phyloP scores from a whole-genome alignment of 768 basidiomycete genomes.

The Kwoniella europaea region DNA sequence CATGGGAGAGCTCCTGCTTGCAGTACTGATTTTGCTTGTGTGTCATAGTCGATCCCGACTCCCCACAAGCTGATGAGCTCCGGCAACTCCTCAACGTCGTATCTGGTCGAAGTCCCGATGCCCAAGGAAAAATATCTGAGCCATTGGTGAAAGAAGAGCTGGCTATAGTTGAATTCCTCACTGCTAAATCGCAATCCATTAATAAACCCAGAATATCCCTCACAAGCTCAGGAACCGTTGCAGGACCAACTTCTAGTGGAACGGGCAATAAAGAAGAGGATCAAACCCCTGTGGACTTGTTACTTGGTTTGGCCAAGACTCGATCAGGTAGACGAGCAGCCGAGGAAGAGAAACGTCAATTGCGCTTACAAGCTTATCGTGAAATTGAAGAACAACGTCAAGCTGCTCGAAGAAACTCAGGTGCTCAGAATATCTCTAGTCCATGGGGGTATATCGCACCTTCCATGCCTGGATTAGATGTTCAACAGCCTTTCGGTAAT shows the following conservation, averaged over 20 bases:
- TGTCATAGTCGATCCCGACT: conserved; percentile 53
- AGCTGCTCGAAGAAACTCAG: conserved; percentile 17
- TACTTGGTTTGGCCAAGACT: conserved; percentile 51
- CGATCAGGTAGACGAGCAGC: conserved; percentile 50
- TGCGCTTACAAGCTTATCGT: conserved; percentile 43
- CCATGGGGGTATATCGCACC: conserved; percentile 57
- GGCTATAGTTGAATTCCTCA: conserved; percentile 59
- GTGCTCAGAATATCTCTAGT: conserved; percentile 18
- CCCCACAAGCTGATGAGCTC: conserved; percentile 56
- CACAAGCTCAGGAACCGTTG: conserved; percentile 6
- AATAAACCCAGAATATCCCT: conserved; percentile 9
- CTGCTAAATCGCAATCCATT: conserved; percentile 46
- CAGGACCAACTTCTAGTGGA: background rate
- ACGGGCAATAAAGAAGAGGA: conserved; percentile 24
- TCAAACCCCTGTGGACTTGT: conserved; percentile 51
- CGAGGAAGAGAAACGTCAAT: conserved; percentile 49
- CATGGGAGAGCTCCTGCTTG: background rate
- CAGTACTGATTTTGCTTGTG: too few relatives aligned
- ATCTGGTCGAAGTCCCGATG: conserved; percentile 56
- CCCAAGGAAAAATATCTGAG: conserved; percentile 54
- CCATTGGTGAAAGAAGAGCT: conserved; percentile 59
- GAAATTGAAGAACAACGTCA: conserved; percentile 43
- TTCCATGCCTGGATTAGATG: conserved; percentile 55
- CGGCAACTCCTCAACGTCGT: conserved; percentile 56
- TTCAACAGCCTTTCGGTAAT: conserved; percentile 54